Conservation (phyloP, 208 protist species). For the Trypanosoma cruzi region DNA sequence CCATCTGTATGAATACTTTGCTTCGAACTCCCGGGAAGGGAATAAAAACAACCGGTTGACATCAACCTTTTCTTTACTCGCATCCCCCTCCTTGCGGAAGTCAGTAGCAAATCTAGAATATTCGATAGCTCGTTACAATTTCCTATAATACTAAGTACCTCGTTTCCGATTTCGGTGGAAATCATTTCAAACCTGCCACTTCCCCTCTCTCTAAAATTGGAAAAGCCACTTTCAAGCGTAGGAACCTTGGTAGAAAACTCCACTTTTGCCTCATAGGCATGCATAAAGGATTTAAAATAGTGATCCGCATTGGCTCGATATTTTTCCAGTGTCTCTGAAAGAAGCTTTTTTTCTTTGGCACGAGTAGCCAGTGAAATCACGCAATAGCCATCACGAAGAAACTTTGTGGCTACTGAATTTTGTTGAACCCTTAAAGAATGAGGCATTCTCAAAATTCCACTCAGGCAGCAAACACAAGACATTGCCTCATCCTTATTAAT, state of each 20-base stretch:
- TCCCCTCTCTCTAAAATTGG: slow-evolving; percentile 69
- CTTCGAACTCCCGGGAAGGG: slow-evolving; percentile 46
- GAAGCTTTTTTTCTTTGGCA: slow-evolving; percentile 3
- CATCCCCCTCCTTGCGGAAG: slow-evolving; percentile 3
- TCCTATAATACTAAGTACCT: slow-evolving; percentile 40
- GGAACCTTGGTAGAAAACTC: slow-evolving; percentile 28
- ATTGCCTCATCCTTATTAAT: background rate
- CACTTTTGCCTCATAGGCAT: slow-evolving; percentile 41
- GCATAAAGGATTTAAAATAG: slow-evolving; percentile 43
- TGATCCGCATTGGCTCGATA: slow-evolving; percentile 38
- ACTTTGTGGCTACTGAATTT: slow-evolving; percentile 38
- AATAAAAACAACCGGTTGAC: slow-evolving; percentile 69
- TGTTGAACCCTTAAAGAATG: background rate
- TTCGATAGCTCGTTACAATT: slow-evolving; percentile 38
- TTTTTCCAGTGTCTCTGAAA: slow-evolving; percentile 25
- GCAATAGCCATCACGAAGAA: slow-evolving; percentile 57
- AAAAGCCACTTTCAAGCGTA: slow-evolving; percentile 53
- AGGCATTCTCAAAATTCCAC: slow-evolving; percentile 16
- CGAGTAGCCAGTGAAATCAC: slow-evolving; percentile 39
- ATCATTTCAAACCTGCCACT: slow-evolving; percentile 69
- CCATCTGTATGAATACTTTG: slow-evolving; percentile 66
- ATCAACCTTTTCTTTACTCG: slow-evolving; percentile 41
- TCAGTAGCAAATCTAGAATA: slow-evolving; percentile 37
- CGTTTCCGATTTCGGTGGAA: slow-evolving; percentile 41
- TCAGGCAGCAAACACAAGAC: slow-evolving; percentile 56